phyloP scores from a whole-genome alignment of 1,139 yeast genomes.

The Blastobotrys raffinosifermentans region DNA sequence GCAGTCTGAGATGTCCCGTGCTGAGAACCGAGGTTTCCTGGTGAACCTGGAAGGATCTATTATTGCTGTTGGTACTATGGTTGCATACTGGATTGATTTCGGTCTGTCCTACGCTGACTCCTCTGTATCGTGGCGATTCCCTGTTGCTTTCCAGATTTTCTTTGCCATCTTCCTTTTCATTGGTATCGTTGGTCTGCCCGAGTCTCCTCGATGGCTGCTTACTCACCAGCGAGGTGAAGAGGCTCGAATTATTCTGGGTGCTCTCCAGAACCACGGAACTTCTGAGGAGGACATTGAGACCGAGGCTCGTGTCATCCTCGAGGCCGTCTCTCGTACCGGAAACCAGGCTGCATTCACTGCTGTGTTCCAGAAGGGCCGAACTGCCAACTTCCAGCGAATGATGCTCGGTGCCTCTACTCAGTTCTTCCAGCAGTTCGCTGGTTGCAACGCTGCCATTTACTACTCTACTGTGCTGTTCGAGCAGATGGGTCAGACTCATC shows the following conservation, averaged over 20 bases:
- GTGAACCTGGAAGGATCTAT: slow-evolving; percentile 70
- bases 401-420: slow-evolving; percentile 55
- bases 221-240: slow-evolving; percentile 37
- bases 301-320: slow-evolving; percentile 21
- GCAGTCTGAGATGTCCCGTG: slow-evolving; percentile 74
- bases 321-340: slow-evolving; percentile 19
- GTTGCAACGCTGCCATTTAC: slow-evolving; percentile 58
- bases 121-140: slow-evolving; percentile 45
- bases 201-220: slow-evolving; percentile 48
- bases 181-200: slow-evolving; percentile 36
- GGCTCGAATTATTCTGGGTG: slow-evolving; percentile 41
- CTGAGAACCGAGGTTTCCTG: slow-evolving; percentile 67
- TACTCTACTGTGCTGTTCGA: slow-evolving; percentile 40
- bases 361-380: slow-evolving; percentile 50
- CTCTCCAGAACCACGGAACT: slow-evolving; percentile 24
- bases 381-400: slow-evolving; percentile 33
- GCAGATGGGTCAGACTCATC: slow-evolving; percentile 42
- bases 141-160: slow-evolving; percentile 33
- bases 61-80: slow-evolving; percentile 64
- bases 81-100: slow-evolving; percentile 70
- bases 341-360: slow-evolving; percentile 35
- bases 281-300: slow-evolving; percentile 20
- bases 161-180: slow-evolving; percentile 23
- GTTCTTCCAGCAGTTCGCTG: slow-evolving; percentile 51
- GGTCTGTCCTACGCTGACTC: slow-evolving; percentile 44